Conservation (phyloP, 768 basidiomycete genomes). For the Podaxis rugospora region DNA sequence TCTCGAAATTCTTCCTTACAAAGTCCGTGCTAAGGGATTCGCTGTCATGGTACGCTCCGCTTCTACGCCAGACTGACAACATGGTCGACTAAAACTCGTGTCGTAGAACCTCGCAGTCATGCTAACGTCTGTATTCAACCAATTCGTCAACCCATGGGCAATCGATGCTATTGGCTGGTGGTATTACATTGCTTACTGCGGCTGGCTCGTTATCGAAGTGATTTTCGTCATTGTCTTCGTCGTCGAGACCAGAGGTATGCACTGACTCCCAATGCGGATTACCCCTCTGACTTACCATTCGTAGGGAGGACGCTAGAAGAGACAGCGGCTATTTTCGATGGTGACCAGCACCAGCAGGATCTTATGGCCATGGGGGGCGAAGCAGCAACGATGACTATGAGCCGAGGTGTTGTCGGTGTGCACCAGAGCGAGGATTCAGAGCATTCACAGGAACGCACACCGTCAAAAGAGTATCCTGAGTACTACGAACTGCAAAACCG, state of each 20-base stretch:
- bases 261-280: neutral
- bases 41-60: constrained; percentile 56
- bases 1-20: constrained; percentile 78
- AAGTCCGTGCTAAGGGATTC: constrained; percentile 76
- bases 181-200: constrained; percentile 61
- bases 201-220: constrained; percentile 61
- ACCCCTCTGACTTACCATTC: constrained; percentile 1
- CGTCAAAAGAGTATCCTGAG: constrained; percentile 15
- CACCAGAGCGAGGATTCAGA: constrained; percentile 10
- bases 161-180: constrained; percentile 52
- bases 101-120: constrained; percentile 56
- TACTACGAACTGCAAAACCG: constrained; percentile 13
- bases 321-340: constrained; percentile 69
- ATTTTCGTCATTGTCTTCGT: constrained; percentile 50
- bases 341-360: constrained; percentile 42
- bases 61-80: neutral
- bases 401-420: constrained; percentile 19
- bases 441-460: neutral
- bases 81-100: neutral
- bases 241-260: constrained; percentile 59
- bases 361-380: constrained; percentile 44
- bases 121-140: constrained; percentile 71
- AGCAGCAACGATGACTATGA: constrained; percentile 37
- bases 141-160: constrained; percentile 78
- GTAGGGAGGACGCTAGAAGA: constrained; percentile 66